These are phyloP conservation scores for Phylloporus sp. DNA, from an alignment of 768 basidiomycete species.

Conservation along the genomic window DNA sequence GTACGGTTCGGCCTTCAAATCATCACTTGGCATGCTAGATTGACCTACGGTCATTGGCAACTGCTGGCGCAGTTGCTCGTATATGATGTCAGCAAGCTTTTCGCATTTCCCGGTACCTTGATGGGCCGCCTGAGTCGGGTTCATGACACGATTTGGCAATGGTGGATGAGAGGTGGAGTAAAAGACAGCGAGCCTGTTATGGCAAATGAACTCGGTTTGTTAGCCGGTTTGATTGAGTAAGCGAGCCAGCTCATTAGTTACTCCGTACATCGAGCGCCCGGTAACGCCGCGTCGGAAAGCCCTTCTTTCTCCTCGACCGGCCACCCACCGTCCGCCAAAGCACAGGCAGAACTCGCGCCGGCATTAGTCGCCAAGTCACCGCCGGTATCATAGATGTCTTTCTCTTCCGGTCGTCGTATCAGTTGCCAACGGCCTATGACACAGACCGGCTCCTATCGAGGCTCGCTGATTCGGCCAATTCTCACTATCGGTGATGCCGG, in stretches of 20 bases:
- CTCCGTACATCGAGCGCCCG: not conserved
- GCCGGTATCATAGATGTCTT: not conserved
- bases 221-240: not conserved
- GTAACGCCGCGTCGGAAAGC: not conserved
- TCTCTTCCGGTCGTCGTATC: not conserved
- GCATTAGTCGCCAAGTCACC: not conserved
- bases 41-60: too few species aligned
- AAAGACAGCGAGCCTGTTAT: not conserved
- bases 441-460: too few species aligned
- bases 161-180: conserved; percentile 8
- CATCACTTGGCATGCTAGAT: too few species aligned
- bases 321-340: not conserved
- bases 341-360: not conserved
- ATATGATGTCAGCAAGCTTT: too few species aligned
- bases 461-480: too few species aligned
- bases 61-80: too few species aligned
- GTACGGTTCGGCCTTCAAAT: too few species aligned
- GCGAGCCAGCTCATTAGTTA: conserved; percentile 4
- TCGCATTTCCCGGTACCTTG: too few species aligned
- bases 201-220: not conserved
- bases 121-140: not conserved
- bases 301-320: not conserved
- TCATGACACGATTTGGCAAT: conserved; percentile 1
- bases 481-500: too few species aligned
- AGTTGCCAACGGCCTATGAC: too few species aligned